Evolutionary conservation across 805 yeast genomes (phyloP).

Genomic region (Sporopachydermia quercuum): DNA sequence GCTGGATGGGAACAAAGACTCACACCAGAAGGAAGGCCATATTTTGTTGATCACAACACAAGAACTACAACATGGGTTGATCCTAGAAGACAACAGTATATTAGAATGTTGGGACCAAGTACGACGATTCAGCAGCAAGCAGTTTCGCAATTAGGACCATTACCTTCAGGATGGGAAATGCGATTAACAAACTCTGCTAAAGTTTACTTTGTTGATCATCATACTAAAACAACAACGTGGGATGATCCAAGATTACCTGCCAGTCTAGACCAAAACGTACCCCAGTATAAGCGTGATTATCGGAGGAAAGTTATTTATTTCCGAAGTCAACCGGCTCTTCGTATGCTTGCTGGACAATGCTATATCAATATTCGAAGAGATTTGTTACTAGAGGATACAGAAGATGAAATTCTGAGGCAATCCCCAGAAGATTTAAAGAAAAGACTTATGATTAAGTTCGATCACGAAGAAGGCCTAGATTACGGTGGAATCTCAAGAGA

Average conservation of each 20-base stretch:
- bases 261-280: slow-evolving; percentile 93
- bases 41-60: slow-evolving; percentile 98
- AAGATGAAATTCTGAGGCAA: slow-evolving; percentile 97
- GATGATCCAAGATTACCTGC: slow-evolving; percentile 98
- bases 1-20: slow-evolving; percentile 98
- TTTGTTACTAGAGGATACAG: slow-evolving; percentile 92
- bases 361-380: slow-evolving; percentile 95
- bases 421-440: slow-evolving; percentile 97
- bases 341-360: slow-evolving; percentile 97
- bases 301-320: slow-evolving; percentile 94
- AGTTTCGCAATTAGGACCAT: slow-evolving; percentile 94
- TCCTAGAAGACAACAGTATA: slow-evolving; percentile 97
- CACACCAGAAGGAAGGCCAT: slow-evolving; percentile 96
- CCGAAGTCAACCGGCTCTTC: slow-evolving; percentile 94
- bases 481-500: slow-evolving; percentile 99
- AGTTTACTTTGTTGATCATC: slow-evolving; percentile 97
- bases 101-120: slow-evolving; percentile 75
- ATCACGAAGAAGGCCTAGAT: slow-evolving; percentile 98
- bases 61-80: slow-evolving; percentile 99
- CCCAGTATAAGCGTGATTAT: slow-evolving; percentile 97
- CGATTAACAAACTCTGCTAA: slow-evolving; percentile 96
- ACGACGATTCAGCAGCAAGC: slow-evolving; percentile 97
- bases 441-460: slow-evolving; percentile 94
- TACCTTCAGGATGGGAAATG: slow-evolving; percentile 99
- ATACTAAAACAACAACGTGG: slow-evolving; percentile 99